Conservation (phyloP, 1,284 basidiomycete species). For the Heterobasidion occidentale region DNA sequence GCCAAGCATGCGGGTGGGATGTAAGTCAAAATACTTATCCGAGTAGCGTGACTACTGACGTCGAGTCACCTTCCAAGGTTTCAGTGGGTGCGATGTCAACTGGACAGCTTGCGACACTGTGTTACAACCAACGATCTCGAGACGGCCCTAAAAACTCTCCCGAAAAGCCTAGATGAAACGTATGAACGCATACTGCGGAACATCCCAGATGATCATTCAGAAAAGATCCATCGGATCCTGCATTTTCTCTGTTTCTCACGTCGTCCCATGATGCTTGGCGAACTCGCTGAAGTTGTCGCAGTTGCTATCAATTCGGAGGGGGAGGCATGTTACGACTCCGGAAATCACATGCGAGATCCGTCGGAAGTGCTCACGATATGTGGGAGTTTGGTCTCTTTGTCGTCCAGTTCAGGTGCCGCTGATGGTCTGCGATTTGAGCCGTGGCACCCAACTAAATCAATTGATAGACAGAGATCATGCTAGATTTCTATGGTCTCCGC, state of each 20-base stretch:
- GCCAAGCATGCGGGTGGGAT: neutral
- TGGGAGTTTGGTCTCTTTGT: neutral
- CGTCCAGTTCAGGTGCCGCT: neutral
- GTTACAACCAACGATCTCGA: neutral
- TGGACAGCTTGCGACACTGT: neutral
- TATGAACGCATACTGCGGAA: neutral
- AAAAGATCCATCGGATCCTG: neutral
- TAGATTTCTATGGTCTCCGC: no score
- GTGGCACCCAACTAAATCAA: no score
- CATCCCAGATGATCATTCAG: no score
- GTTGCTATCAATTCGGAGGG: neutral
- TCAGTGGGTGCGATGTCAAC: neutral
- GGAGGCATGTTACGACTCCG: neutral
- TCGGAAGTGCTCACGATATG: neutral
- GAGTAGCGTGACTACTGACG: neutral
- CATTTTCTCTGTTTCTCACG: neutral
- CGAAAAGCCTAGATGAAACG: neutral
- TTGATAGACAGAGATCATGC: no score
- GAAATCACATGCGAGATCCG: neutral
- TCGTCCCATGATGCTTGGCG: neutral
- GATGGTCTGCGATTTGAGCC: no score
- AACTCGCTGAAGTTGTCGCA: neutral
- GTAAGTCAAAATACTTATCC: neutral
- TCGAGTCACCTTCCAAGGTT: neutral
- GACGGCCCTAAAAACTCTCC: neutral